phyloP scores from a whole-genome alignment of 2,329 filamentous ascomycete genomes.

The Xylariales sp. region DNA sequence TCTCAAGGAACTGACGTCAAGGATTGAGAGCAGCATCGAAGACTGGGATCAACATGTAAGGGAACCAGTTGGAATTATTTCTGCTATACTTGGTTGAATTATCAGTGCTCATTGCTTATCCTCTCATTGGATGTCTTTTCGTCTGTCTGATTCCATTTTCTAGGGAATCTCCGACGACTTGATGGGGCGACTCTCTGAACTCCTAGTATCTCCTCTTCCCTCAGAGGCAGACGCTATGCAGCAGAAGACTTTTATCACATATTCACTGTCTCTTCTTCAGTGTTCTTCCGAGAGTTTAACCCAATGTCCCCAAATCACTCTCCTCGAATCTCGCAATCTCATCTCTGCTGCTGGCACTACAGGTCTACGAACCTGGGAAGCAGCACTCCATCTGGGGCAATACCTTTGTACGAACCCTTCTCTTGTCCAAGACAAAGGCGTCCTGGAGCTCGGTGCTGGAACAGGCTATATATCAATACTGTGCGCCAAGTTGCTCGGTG shows the following conservation, averaged over 20 bases:
- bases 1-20: slow-evolving; percentile 66
- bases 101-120: too few species aligned
- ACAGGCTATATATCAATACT: slow-evolving; percentile 73
- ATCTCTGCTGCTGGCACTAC: slow-evolving; percentile 70
- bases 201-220: slow-evolving; percentile 61
- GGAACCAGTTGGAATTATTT: too few species aligned
- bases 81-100: too few species aligned
- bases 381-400: slow-evolving; percentile 66
- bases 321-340: slow-evolving; percentile 65
- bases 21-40: slow-evolving; percentile 68
- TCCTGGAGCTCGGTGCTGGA: slow-evolving; percentile 71
- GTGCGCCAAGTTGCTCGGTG: slow-evolving; percentile 61
- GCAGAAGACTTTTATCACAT: slow-evolving; percentile 71
- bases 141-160: slow-evolving; percentile 19
- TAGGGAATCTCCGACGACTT: slow-evolving; percentile 83
- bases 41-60: slow-evolving; percentile 88
- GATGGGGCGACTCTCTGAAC: slow-evolving; percentile 60
- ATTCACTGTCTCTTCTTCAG: slow-evolving; percentile 42
- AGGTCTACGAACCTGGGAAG: slow-evolving; percentile 77
- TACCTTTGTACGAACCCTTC: slow-evolving; percentile 52
- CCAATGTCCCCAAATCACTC: slow-evolving; percentile 50
- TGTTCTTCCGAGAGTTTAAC: too few species aligned
- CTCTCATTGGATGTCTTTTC: too few species aligned
- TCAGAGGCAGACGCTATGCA: slow-evolving; percentile 63
- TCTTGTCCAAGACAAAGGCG: slow-evolving; percentile 46